A percentile compares a stretch with the other conserved stretches of the same genome.
These are phyloP conservation scores for Arachnomyces sp. DNA, from an alignment of 2,329 filamentous ascomycete genomes.

Conservation along the genomic window DNA sequence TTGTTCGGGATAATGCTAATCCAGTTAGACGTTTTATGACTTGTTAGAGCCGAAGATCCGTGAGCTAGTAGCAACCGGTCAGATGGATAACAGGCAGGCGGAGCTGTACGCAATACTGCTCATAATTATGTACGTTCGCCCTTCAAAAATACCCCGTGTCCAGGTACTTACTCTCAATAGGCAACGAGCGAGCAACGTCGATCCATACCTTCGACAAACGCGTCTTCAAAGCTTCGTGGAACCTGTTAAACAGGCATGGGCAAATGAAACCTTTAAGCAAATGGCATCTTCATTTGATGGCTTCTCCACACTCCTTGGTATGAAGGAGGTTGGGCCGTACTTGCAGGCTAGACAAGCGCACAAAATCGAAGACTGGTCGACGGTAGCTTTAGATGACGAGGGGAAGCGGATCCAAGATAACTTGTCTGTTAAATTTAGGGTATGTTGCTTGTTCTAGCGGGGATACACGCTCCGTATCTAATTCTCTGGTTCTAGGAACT, in stretches of 20 bases:
- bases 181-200: constrained; percentile 71
- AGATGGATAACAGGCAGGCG: constrained; percentile 66
- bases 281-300: constrained; percentile 65
- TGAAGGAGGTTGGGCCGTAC: constrained; percentile 75
- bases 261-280: constrained; percentile 57
- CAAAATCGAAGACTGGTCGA: constrained; percentile 73
- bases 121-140: constrained; percentile 63
- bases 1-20: constrained; percentile 18
- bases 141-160: neutral
- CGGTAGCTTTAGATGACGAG: constrained; percentile 65
- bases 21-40: constrained; percentile 64
- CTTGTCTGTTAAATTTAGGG: constrained; percentile 66
- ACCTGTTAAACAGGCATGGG: constrained; percentile 77
- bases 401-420: constrained; percentile 70
- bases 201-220: constrained; percentile 59
- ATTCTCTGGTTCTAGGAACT: constrained; percentile 44
- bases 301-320: constrained; percentile 71
- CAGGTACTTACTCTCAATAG: constrained; percentile 32
- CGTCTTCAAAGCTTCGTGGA: constrained; percentile 69
- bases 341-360: constrained; percentile 64
- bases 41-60: constrained; percentile 75
- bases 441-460: constrained; percentile 23
- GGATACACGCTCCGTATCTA: neutral
- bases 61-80: constrained; percentile 64
- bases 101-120: constrained; percentile 87